phyloP scores from a whole-genome alignment of 2,329 filamentous ascomycete genomes.

The Neospermospora avenae region DNA sequence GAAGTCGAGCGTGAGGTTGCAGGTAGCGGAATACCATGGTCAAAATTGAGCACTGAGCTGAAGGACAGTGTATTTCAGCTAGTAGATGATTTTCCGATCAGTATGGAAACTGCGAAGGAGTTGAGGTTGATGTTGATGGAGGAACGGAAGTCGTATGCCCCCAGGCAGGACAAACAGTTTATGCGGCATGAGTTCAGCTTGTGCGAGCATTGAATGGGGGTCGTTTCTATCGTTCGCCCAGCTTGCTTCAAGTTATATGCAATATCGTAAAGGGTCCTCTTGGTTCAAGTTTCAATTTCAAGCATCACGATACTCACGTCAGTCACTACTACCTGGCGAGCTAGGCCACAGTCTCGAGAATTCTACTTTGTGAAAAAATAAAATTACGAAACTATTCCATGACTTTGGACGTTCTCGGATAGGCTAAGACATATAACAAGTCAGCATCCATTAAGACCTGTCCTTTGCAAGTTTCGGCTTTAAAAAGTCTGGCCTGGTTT shows the following conservation, averaged over 20 bases:
- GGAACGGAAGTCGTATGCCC: conserved; percentile 33
- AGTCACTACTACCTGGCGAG: too few species aligned
- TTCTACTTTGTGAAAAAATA: too few species aligned
- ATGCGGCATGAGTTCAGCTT: conserved; percentile 3
- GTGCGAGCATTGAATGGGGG: conserved; percentile 12
- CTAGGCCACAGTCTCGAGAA: too few species aligned
- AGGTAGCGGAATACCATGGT: conserved; percentile 18
- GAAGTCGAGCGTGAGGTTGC: conserved; percentile 16
- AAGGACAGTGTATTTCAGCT: conserved; percentile 18
- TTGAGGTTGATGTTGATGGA: conserved; percentile 40
- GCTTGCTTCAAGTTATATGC: background rate
- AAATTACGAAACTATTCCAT: too few species aligned
- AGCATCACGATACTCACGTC: too few species aligned
- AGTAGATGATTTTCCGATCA: conserved; percentile 30
- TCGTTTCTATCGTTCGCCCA: background rate
- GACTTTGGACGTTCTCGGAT: too few species aligned
- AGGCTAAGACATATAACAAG: too few species aligned
- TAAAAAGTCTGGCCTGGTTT: too few species aligned
- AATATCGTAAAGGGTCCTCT: too few species aligned
- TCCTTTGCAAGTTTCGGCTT: background rate
- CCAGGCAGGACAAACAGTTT: background rate
- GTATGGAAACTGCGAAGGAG: conserved; percentile 38
- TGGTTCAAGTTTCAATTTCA: background rate
- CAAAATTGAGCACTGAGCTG: conserved; percentile 22
- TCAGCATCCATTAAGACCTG: too few species aligned